These are phyloP conservation scores for Bisporella sp. DNA, from an alignment of 2,329 filamentous ascomycete genomes.

Conservation along the genomic window DNA sequence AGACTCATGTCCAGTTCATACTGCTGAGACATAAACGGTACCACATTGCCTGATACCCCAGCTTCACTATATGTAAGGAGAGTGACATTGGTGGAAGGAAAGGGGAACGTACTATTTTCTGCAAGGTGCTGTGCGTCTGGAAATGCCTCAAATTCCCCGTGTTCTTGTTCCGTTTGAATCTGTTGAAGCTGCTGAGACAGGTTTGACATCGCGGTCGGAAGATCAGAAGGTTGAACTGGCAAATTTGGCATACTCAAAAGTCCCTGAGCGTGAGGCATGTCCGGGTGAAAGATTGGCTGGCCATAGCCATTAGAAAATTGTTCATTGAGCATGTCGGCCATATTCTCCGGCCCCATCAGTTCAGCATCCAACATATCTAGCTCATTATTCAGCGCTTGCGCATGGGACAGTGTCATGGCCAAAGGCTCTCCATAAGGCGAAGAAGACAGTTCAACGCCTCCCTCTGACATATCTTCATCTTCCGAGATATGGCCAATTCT, in stretches of 20 bases:
- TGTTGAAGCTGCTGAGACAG: conserved; percentile 25
- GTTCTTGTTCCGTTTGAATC: conserved; percentile 23
- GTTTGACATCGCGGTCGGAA: conserved; percentile 22
- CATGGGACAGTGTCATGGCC: conserved; percentile 15
- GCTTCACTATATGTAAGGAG: no score
- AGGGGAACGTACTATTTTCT: conserved; percentile 23
- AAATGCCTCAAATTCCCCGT: conserved; percentile 14
- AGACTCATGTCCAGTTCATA: no score
- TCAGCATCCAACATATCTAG: conserved; percentile 21
- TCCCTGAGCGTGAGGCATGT: not conserved
- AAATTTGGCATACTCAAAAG: not conserved
- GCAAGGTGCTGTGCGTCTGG: conserved; percentile 15
- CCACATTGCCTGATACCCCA: no score
- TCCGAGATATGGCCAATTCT: no score
- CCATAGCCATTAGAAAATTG: not conserved
- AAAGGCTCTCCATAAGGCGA: conserved; percentile 20
- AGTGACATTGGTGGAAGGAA: conserved; percentile 13
- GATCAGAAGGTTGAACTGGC: conserved; percentile 5
- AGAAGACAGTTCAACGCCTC: not conserved
- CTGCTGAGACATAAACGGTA: no score
- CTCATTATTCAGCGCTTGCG: conserved; percentile 15
- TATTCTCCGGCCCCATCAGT: conserved; percentile 17
- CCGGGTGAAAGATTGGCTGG: not conserved
- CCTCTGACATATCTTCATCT: not conserved
- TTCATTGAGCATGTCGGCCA: conserved; percentile 6